These are phyloP conservation scores for Botrytis tulipae DNA, from an alignment of 2,329 filamentous ascomycete genomes.

Conservation along the genomic window DNA sequence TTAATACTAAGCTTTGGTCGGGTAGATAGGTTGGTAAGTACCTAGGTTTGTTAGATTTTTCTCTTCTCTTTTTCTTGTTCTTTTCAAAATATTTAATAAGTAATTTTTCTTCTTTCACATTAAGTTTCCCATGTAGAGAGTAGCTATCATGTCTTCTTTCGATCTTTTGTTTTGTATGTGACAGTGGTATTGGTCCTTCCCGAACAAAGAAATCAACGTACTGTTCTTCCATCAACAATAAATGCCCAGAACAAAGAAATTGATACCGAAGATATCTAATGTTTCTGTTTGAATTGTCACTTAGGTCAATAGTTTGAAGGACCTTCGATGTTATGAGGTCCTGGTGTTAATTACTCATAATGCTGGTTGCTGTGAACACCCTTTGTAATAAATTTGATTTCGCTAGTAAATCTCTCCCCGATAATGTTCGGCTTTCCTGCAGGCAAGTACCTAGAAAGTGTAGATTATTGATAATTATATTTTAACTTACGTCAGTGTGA, in stretches of 20 bases:
- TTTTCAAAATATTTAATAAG: not conserved
- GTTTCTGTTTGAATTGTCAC: not conserved
- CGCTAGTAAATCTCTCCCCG: not conserved
- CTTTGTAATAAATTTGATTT: not conserved
- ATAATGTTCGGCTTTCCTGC: too few species aligned
- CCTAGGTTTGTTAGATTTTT: not conserved
- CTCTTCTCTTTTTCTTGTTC: not conserved
- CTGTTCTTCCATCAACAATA: not conserved
- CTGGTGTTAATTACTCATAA: not conserved
- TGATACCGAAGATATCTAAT: accelerated
- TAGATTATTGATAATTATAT: accelerated
- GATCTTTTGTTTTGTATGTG: not conserved
- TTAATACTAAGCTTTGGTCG: not conserved
- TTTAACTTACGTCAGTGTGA: not conserved
- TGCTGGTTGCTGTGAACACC: not conserved
- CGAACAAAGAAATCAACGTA: not conserved
- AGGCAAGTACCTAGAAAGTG: accelerated
- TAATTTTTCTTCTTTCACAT: not conserved
- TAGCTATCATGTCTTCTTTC: not conserved
- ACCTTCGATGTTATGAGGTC: not conserved
- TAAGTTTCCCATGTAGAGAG: not conserved
- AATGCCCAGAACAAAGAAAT: not conserved
- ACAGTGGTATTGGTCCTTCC: not conserved
- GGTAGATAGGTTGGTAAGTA: not conserved
- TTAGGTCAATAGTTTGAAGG: not conserved